Percentiles rank a stretch among this genome's conserved stretches.
Evolutionary conservation across 441 rosid genomes (phyloP).

Genomic region (Adansonia rubrostipa): DNA sequence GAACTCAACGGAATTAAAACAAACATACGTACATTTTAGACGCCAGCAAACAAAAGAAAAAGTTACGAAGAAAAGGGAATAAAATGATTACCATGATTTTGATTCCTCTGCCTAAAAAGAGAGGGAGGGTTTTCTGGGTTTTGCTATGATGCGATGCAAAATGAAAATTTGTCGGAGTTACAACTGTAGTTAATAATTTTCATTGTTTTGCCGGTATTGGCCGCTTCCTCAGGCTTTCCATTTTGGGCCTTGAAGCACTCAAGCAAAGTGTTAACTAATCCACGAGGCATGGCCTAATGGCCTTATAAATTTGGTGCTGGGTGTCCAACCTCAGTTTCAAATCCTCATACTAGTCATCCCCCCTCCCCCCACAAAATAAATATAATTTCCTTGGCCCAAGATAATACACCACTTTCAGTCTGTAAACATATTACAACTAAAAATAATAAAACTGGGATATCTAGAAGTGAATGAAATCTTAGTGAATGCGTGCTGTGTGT

Average conservation of each 20-base stretch:
- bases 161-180: background rate
- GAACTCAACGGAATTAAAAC: background rate
- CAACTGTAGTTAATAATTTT: background rate
- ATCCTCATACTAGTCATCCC: background rate
- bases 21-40: background rate
- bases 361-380: too few species aligned
- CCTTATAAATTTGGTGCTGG: background rate
- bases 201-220: background rate
- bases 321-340: background rate
- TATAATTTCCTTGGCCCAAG: too few species aligned
- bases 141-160: background rate
- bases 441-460: too few species aligned
- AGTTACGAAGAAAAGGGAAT: background rate
- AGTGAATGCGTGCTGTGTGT: background rate
- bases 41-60: background rate
- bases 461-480: too few species aligned
- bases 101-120: background rate
- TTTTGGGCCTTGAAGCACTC: background rate
- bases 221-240: background rate
- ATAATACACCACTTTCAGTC: too few species aligned
- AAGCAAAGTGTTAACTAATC: background rate
- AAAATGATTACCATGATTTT: conserved; percentile 14
- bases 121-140: background rate
- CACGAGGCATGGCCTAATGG: background rate
- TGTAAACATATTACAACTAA: too few species aligned